Percentiles rank a stretch among this genome's conserved stretches.
These are phyloP conservation scores for Aphanomyces stellatus DNA, from an alignment of 352 stramenopile genomes.

Conservation along the genomic window DNA sequence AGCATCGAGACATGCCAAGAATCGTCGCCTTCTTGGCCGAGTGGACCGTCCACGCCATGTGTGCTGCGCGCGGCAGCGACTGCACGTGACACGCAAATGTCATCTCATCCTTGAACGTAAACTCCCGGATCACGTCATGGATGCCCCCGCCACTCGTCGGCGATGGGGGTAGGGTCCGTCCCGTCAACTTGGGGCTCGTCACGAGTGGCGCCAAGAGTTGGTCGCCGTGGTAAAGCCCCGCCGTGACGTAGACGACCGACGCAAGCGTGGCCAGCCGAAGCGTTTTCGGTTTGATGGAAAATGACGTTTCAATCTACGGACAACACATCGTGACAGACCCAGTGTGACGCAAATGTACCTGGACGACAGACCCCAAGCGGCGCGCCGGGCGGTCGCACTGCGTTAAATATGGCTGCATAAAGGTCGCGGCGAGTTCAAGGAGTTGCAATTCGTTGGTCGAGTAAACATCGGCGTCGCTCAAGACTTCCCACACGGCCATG, in stretches of 20 bases:
- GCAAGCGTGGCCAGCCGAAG: not conserved
- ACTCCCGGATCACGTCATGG: not conserved
- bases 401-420: slow-evolving; percentile 15
- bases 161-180: too few relatives aligned
- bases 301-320: slow-evolving; percentile 1
- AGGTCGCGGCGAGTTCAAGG: slow-evolving; percentile 13
- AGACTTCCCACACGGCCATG: slow-evolving; percentile 12
- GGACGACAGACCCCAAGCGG: slow-evolving; percentile 8
- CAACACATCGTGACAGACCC: not conserved
- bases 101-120: not conserved
- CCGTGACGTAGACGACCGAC: not conserved
- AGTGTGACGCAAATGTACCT: not conserved
- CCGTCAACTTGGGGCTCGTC: not conserved
- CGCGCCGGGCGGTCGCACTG: not conserved
- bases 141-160: not conserved
- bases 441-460: slow-evolving; percentile 1
- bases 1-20: not conserved
- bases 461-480: not conserved
- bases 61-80: not conserved
- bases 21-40: not conserved
- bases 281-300: not conserved
- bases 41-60: not conserved
- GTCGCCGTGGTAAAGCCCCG: slow-evolving; percentile 7
- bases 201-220: not conserved
- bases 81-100: slow-evolving; percentile 9